A percentile compares a stretch with the other conserved stretches of the same genome.
Conservation (phyloP, 176 grass and related monocot species). For the Phragmites australis region DNA sequence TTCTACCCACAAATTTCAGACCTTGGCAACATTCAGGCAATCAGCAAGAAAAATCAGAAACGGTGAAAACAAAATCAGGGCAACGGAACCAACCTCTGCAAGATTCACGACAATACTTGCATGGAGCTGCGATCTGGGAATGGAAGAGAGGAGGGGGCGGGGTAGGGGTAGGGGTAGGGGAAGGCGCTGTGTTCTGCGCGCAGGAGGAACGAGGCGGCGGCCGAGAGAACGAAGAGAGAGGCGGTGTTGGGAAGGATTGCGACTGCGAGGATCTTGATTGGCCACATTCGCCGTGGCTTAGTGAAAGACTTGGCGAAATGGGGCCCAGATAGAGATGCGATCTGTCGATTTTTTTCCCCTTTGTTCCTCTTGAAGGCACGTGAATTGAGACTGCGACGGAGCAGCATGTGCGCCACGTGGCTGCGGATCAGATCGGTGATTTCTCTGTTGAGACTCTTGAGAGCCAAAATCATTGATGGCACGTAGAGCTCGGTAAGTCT, state of each 20-base stretch:
- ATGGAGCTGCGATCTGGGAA: neutral
- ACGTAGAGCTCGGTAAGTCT: too few relatives aligned
- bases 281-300: neutral
- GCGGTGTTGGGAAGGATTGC: neutral
- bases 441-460: too few relatives aligned
- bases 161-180: too few relatives aligned
- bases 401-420: too few relatives aligned
- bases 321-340: conserved; percentile 8
- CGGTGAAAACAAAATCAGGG: neutral
- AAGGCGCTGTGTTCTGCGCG: neutral
- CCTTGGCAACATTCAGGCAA: neutral
- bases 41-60: neutral
- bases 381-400: too few relatives aligned
- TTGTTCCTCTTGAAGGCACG: too few relatives aligned
- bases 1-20: neutral
- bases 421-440: too few relatives aligned
- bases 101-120: neutral
- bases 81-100: neutral
- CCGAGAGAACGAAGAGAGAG: neutral
- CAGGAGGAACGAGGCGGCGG: too few relatives aligned
- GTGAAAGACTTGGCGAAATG: conserved; percentile 17
- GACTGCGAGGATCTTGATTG: neutral
- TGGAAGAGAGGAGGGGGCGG: neutral
- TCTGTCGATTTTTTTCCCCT: neutral
- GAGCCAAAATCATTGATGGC: too few relatives aligned